Evolutionary conservation across 148 eudicot species (phyloP).

Genomic region (Simmondsia chinensis): DNA sequence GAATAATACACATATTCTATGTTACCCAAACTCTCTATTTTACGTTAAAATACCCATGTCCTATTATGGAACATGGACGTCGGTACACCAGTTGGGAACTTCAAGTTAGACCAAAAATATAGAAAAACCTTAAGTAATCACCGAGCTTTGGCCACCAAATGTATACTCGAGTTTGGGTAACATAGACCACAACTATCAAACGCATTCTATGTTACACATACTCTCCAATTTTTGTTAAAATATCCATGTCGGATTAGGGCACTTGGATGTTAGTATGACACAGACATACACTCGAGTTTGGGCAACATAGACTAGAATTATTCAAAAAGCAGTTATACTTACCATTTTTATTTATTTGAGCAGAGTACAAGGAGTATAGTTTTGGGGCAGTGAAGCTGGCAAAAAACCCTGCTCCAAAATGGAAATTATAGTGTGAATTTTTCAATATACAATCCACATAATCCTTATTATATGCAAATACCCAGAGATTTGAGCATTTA

Average conservation of each 20-base stretch:
- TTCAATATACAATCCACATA: neutral
- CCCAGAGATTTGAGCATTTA: neutral
- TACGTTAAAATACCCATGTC: conserved; percentile 3
- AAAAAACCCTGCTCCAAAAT: conserved; percentile 59
- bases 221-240: neutral
- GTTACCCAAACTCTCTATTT: no score
- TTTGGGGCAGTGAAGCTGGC: conserved; percentile 76
- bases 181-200: no score
- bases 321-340: no score
- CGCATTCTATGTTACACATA: no score
- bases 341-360: conserved; percentile 48
- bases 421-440: neutral
- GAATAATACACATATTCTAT: no score
- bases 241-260: neutral
- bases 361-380: conserved; percentile 49
- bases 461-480: neutral
- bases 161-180: no score
- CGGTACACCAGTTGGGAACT: no score
- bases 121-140: no score
- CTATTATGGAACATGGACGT: neutral
- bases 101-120: no score
- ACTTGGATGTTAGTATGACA: neutral
- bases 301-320: no score
- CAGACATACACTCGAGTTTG: no score
- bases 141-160: no score